Conservation (phyloP, 2,329 filamentous ascomycete species). For the Stagonosporopsis tanaceti region DNA sequence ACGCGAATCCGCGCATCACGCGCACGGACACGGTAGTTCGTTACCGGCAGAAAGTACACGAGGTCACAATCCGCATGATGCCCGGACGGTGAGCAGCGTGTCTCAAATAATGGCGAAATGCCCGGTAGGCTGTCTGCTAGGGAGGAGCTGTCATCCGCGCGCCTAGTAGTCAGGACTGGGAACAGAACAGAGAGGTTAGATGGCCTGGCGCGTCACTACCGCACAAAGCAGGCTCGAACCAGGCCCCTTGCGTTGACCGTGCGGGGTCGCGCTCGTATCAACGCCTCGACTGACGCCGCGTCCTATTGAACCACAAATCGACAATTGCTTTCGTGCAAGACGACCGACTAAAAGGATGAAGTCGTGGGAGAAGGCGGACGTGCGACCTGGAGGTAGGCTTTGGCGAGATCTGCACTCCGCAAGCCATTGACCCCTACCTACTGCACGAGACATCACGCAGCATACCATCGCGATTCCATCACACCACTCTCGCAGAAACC, state of each 20-base stretch:
- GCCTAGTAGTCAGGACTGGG: neutral
- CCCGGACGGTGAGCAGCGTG: neutral
- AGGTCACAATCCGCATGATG: conserved; percentile 15
- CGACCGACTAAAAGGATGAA: neutral
- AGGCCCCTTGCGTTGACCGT: conserved; percentile 13
- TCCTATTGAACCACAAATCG: conserved; percentile 4
- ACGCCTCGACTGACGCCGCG: conserved; percentile 4
- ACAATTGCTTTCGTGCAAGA: neutral
- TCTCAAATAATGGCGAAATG: neutral
- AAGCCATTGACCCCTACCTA: neutral
- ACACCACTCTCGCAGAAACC: neutral
- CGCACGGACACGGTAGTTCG: no score
- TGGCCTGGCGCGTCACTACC: conserved; percentile 4
- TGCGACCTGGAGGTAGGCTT: neutral
- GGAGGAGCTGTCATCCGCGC: conserved; percentile 4
- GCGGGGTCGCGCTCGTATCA: conserved; percentile 12
- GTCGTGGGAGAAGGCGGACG: neutral
- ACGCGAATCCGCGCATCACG: no score
- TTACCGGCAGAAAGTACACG: conserved; percentile 16
- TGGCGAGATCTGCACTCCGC: neutral
- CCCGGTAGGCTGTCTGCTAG: conserved; percentile 3
- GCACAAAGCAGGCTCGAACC: conserved; percentile 1
- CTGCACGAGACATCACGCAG: neutral
- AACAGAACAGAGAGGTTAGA: neutral
- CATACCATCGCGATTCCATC: neutral